phyloP scores from a whole-genome alignment of 768 basidiomycete genomes.

The Suillus weaverae region DNA sequence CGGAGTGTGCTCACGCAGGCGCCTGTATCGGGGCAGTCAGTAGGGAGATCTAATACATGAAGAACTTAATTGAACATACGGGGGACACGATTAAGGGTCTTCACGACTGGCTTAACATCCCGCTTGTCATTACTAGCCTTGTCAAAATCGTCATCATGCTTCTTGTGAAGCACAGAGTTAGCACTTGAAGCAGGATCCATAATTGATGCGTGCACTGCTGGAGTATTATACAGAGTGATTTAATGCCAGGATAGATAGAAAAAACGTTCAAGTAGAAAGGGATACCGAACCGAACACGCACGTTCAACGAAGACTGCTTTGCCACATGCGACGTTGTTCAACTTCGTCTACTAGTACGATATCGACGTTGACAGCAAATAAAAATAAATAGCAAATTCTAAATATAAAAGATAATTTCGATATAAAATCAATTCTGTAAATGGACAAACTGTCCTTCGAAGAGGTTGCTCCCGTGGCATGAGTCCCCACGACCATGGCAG shows the following conservation, averaged over 20 bases:
- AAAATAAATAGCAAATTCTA: conserved; percentile 6
- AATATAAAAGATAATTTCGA: background rate
- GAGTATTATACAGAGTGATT: conserved; percentile 8
- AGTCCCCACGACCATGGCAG: conserved; percentile 1
- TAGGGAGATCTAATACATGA: conserved; percentile 7
- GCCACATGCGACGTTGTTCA: conserved; percentile 6
- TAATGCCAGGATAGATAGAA: conserved; percentile 15
- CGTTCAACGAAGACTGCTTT: conserved; percentile 4
- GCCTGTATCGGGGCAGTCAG: conserved; percentile 42
- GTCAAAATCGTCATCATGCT: conserved; percentile 47
- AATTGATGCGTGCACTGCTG: background rate
- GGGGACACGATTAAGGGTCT: conserved; percentile 84
- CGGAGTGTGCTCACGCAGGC: conserved; percentile 63
- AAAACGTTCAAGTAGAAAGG: conserved; percentile 17
- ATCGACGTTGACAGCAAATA: conserved; percentile 4
- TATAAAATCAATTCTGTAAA: background rate
- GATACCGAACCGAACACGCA: conserved; percentile 17
- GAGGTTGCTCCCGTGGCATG: background rate
- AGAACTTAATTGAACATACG: conserved; percentile 51
- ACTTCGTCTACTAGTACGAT: conserved; percentile 3
- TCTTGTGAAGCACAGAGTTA: conserved; percentile 50
- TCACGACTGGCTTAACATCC: conserved; percentile 70
- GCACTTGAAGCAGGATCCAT: conserved; percentile 21
- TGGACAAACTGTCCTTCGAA: background rate
- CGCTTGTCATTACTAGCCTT: conserved; percentile 48